These are phyloP conservation scores for Stephanodiscus minutulus DNA, from an alignment of 108 stramenopile genomes.

Conservation along the genomic window DNA sequence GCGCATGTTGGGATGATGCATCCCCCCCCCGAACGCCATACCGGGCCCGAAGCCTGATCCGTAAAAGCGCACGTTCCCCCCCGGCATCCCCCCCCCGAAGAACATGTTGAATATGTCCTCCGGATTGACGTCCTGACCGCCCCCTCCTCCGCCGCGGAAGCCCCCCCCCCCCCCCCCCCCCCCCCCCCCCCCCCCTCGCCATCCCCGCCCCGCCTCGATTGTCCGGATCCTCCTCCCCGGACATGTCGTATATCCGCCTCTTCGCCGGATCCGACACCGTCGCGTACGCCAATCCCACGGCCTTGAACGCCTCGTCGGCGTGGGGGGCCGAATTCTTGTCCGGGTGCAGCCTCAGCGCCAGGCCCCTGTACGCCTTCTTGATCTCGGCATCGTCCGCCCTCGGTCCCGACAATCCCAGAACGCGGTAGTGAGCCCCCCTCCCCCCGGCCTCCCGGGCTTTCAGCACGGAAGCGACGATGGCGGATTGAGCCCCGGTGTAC, in stretches of 20 bases:
- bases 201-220: slow-evolving; percentile 80
- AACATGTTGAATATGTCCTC: slow-evolving; percentile 98
- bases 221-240: slow-evolving; percentile 91
- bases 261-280: slow-evolving; percentile 88
- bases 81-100: slow-evolving; percentile 88
- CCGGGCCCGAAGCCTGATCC: slow-evolving; percentile 53
- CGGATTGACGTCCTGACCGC: slow-evolving; percentile 83
- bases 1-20: slow-evolving; percentile 42
- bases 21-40: slow-evolving; percentile 61
- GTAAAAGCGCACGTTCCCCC: slow-evolving; percentile 53
- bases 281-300: slow-evolving; percentile 87
- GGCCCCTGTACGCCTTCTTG: slow-evolving; percentile 90
- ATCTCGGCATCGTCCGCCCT: slow-evolving; percentile 72
- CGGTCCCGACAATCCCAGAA: slow-evolving; percentile 60
- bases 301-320: slow-evolving; percentile 96
- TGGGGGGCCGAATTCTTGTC: slow-evolving; percentile 91
- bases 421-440: slow-evolving; percentile 87
- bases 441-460: slow-evolving; percentile 69
- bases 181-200: slow-evolving; percentile 28
- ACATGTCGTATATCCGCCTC: slow-evolving; percentile 85
- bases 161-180: slow-evolving; percentile 9
- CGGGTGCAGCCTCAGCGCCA: slow-evolving; percentile 89
- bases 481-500: slow-evolving; percentile 71
- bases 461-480: slow-evolving; percentile 68
- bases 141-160: too few species aligned